A percentile compares a stretch with the other conserved stretches of the same genome.
These are phyloP conservation scores for Pseudogymnoascus sp. DNA, from an alignment of 2,329 filamentous ascomycete genomes.

Conservation along the genomic window DNA sequence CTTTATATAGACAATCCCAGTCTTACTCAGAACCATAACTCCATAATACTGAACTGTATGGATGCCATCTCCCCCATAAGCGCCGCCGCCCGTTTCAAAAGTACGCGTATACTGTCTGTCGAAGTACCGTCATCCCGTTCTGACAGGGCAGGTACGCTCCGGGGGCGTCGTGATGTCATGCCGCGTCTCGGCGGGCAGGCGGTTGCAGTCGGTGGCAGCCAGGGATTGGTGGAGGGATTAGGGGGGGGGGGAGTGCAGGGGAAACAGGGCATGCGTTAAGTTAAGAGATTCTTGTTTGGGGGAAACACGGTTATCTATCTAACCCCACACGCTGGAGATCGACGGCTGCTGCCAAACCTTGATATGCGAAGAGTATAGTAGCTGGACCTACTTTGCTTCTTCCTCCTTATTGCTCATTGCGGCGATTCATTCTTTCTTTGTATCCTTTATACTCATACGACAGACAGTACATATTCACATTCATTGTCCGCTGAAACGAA, in stretches of 20 bases:
- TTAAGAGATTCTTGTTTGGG: not conserved
- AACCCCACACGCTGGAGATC: not conserved
- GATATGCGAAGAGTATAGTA: not conserved
- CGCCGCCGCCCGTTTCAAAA: not conserved
- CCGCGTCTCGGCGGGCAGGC: not conserved
- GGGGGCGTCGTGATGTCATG: not conserved
- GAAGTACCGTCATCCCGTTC: not conserved
- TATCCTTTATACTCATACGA: not conserved
- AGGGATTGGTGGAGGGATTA: not conserved
- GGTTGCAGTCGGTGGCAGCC: not conserved
- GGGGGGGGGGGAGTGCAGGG: not conserved
- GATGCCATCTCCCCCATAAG: not conserved
- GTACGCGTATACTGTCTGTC: not conserved
- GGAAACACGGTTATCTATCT: not conserved
- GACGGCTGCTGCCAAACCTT: not conserved
- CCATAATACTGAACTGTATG: not conserved
- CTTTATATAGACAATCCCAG: not conserved
- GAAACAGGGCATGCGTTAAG: conserved; percentile 4
- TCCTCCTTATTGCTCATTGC: not conserved
- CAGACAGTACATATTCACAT: not conserved
- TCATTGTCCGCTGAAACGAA: not conserved
- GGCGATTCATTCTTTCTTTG: not conserved
- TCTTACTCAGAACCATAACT: not conserved
- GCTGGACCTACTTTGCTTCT: not conserved
- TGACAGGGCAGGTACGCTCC: not conserved